Conservation (phyloP, 2,329 filamentous ascomycete species). For the Arachnomyces sp. region DNA sequence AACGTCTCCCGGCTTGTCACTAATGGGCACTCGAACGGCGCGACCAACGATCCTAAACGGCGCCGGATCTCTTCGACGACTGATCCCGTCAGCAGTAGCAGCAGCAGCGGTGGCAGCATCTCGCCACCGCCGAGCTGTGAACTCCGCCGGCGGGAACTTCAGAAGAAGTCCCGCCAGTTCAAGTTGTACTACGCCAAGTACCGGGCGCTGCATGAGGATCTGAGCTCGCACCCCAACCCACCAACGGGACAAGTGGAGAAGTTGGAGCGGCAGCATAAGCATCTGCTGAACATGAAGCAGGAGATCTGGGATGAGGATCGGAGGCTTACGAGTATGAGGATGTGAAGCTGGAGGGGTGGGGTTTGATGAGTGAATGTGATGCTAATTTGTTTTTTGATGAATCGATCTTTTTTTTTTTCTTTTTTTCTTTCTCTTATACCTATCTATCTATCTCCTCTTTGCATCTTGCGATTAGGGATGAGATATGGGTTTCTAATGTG, state of each 20-base stretch:
- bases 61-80: conserved; percentile 26
- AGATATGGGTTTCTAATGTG: too few relatives aligned
- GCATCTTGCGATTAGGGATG: too few relatives aligned
- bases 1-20: conserved; percentile 19
- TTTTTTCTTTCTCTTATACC: neutral
- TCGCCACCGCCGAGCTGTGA: conserved; percentile 32
- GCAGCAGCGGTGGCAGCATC: conserved; percentile 34
- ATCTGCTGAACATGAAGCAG: conserved; percentile 50
- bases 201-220: conserved; percentile 45
- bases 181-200: conserved; percentile 54
- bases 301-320: conserved; percentile 46
- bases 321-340: conserved; percentile 21
- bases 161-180: conserved; percentile 41
- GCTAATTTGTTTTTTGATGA: neutral
- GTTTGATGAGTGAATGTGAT: conserved; percentile 1
- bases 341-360: conserved; percentile 6
- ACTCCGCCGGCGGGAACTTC: conserved; percentile 30
- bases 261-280: conserved; percentile 47
- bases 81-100: conserved; percentile 22
- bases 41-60: conserved; percentile 38
- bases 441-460: too few relatives aligned
- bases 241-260: conserved; percentile 45
- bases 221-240: conserved; percentile 33
- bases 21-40: conserved; percentile 31
- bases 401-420: neutral